Base-by-base conservation (phyloP, 768 basidiomycete species). In the Pulveroboletus sp. region DNA sequence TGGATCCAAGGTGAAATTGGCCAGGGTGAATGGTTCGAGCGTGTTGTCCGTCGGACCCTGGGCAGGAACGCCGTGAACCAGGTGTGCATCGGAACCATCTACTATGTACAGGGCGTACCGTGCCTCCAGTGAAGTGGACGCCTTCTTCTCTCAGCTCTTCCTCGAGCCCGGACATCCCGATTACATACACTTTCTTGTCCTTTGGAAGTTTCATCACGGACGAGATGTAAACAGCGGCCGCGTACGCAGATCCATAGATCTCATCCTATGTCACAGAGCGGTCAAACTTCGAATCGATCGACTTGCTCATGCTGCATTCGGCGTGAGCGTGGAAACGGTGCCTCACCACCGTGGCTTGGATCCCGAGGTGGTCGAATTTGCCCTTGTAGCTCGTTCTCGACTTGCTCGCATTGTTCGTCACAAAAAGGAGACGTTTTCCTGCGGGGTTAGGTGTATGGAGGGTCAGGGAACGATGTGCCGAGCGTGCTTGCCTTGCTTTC, bases 351-450 rank as follows among this genome's bases (percentile, higher is more conserved):
- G 84, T 76, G 31, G 84, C 91, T 64, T 92, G 76, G 32, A 97
- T 77, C 36, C 89, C 93, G 46, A 98, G 79, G 61, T 83, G 76
- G 69, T 97, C 92, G 65, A 99, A 96, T 69, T 94, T 95, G 39
- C 71, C 71, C 75, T 91, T 93, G 80, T 94, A 94, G 65, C 72
- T 84, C 65, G 71, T 81, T 55, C 96, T 75, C 6, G 93, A 95
- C 71, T 97, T 95, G 48, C 86, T 90, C 40, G 95, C 94, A 66
- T 98, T 99, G 72, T 99, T 99, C 15, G 94, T 97, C 44, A 96
- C 93, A 63, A 98, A 98, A 9, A 97, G 70, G 30, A 96, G 72
- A 52, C 77, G 76, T 91, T 97, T 63, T 77, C 92, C 92, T 67
- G 50, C 39, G 11, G 6, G 24, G 21, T 32, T 30, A 24, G 24